phyloP scores from a whole-genome alignment of 208 protist species.

The Zelonia costaricensis region DNA sequence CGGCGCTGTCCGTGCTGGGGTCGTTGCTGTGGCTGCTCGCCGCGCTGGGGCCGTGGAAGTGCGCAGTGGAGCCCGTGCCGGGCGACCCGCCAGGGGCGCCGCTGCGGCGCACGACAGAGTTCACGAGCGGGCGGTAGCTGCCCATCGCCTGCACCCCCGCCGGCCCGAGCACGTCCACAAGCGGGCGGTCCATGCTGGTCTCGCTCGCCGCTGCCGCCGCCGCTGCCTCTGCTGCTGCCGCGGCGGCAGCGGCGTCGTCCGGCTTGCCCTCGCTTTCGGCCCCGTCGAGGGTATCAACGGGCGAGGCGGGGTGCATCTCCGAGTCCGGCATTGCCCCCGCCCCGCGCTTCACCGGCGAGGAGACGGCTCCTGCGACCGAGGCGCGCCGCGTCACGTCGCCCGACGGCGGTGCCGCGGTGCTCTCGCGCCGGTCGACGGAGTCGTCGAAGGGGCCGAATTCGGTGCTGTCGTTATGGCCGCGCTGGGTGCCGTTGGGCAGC shows the following conservation, averaged over 20 bases:
- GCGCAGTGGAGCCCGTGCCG: background rate
- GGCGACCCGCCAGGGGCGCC: slow-evolving; percentile 13
- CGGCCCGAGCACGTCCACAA: slow-evolving; percentile 10
- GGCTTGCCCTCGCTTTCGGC: slow-evolving; percentile 25
- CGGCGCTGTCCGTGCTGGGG: slow-evolving; percentile 20
- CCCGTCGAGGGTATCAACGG: slow-evolving; percentile 28
- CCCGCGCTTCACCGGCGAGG: too few species aligned
- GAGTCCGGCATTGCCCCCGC: too few species aligned
- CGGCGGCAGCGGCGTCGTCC: slow-evolving; percentile 6
- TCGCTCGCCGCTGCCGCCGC: too few species aligned
- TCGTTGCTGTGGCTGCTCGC: slow-evolving; percentile 16
- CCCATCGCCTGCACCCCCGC: slow-evolving; percentile 21
- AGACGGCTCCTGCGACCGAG: background rate
- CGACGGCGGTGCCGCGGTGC: too few species aligned
- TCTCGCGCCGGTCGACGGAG: too few species aligned
- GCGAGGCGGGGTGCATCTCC: slow-evolving; percentile 15
- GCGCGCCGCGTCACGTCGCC: background rate
- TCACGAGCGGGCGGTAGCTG: slow-evolving; percentile 35
- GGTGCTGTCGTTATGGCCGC: background rate
- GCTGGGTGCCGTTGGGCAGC: slow-evolving; percentile 1
- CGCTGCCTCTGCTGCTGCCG: too few species aligned
- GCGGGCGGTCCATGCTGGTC: slow-evolving; percentile 1
- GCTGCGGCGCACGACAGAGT: slow-evolving; percentile 17
- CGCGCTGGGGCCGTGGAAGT: slow-evolving; percentile 16
- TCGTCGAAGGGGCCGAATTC: slow-evolving; percentile 6